Evolutionary conservation across 1,284 basidiomycete species (phyloP).

Genomic region (Ustilago esculenta): DNA sequence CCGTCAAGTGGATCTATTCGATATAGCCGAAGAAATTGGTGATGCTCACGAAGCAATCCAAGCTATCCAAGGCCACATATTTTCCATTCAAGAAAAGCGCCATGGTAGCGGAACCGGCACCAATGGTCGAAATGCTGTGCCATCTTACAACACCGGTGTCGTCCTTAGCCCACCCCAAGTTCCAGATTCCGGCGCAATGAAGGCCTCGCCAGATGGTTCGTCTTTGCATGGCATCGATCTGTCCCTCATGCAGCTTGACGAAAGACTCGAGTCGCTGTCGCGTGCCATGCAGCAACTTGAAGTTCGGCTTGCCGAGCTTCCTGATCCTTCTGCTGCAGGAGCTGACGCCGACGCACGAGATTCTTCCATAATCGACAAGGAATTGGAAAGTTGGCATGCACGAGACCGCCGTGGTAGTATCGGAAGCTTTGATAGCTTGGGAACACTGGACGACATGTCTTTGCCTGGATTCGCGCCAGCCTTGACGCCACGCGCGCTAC

Average conservation of each 20-base stretch:
- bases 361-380: conserved; percentile 43
- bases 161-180: neutral
- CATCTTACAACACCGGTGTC: neutral
- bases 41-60: conserved; percentile 40
- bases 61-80: conserved; percentile 45
- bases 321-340: neutral
- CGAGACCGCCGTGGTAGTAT: conserved; percentile 21
- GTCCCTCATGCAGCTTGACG: conserved; percentile 80
- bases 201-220: conserved; percentile 2
- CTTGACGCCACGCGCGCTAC: conserved; percentile 17
- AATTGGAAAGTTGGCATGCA: conserved; percentile 20
- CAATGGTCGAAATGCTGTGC: too few species aligned
- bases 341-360: conserved; percentile 12
- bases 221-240: conserved; percentile 75
- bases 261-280: conserved; percentile 77
- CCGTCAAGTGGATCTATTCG: conserved; percentile 17
- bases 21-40: conserved; percentile 34
- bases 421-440: conserved; percentile 38
- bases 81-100: conserved; percentile 50
- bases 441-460: conserved; percentile 41
- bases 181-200: neutral
- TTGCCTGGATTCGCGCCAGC: conserved; percentile 37
- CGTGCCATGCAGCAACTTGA: conserved; percentile 48
- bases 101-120: conserved; percentile 24
- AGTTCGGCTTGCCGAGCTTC: conserved; percentile 26